phyloP scores from a whole-genome alignment of 257 asterid species.

The Euphrasia confusa region DNA sequence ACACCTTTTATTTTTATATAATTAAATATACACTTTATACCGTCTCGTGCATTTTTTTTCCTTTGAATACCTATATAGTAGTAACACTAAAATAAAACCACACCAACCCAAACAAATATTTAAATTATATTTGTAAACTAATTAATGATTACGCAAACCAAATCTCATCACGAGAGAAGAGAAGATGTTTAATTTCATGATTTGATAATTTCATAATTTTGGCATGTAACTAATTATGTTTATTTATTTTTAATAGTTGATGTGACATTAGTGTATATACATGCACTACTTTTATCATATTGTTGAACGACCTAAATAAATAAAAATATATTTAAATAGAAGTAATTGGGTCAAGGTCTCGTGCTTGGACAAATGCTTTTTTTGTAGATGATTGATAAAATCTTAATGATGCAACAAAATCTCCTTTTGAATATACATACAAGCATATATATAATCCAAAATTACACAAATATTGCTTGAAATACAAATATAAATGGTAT shows the following conservation, averaged over 20 bases:
- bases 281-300: background rate
- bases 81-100: too few species aligned
- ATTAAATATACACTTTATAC: too few species aligned
- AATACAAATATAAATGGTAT: too few species aligned
- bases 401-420: background rate
- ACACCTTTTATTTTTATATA: too few species aligned
- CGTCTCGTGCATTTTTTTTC: too few species aligned
- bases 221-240: constrained; percentile 4
- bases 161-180: constrained; percentile 3
- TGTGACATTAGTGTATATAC: background rate
- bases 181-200: background rate
- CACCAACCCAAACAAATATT: too few species aligned
- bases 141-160: background rate
- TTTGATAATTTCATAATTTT: background rate
- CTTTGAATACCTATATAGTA: too few species aligned
- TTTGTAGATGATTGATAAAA: background rate
- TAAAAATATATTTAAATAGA: background rate
- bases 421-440: background rate
- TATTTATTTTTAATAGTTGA: background rate
- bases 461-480: too few species aligned
- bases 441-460: too few species aligned
- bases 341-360: background rate
- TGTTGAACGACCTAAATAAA: background rate
- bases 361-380: background rate
- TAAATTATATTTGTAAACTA: too few species aligned